Evolutionary conservation across 768 basidiomycete genomes (phyloP).

Genomic region (Cyclocybe aegerita): DNA sequence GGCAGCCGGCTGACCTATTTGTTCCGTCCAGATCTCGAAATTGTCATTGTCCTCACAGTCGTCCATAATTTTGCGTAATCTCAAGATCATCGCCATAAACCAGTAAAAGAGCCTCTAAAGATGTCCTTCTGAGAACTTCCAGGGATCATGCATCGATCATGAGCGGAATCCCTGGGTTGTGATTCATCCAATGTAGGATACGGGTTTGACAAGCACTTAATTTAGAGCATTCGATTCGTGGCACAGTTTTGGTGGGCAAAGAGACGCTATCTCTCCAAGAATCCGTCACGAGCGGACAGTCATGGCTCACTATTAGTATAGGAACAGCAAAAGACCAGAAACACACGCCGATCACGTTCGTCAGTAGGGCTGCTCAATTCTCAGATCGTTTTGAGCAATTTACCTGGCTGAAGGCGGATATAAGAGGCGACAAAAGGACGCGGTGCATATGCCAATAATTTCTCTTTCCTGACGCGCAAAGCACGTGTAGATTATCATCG

Average conservation of each 20-base stretch:
- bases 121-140: conserved; percentile 62
- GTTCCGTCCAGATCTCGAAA: conserved; percentile 13
- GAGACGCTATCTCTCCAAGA: background rate
- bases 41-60: conserved; percentile 32
- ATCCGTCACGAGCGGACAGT: too few relatives aligned
- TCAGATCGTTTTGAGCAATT: conserved; percentile 26
- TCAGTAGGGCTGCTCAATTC: conserved; percentile 31
- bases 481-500: too few relatives aligned
- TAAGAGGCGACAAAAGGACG: conserved; percentile 8
- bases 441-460: too few relatives aligned
- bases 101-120: conserved; percentile 47
- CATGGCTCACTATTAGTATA: conserved; percentile 1
- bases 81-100: conserved; percentile 55
- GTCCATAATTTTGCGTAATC: conserved; percentile 45
- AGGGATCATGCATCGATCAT: conserved; percentile 47
- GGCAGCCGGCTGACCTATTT: background rate
- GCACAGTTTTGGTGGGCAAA: conserved; percentile 54
- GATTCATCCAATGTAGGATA: too few relatives aligned
- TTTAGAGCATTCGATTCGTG: conserved; percentile 36
- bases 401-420: conserved; percentile 22
- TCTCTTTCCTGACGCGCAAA: too few relatives aligned
- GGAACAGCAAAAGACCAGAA: conserved; percentile 24
- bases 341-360: conserved; percentile 28
- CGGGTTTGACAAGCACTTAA: conserved; percentile 34
- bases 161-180: conserved; percentile 24